A percentile compares a stretch with the other conserved stretches of the same genome.
Conservation (phyloP, 305 asterid species). For the Withania somnifera region DNA sequence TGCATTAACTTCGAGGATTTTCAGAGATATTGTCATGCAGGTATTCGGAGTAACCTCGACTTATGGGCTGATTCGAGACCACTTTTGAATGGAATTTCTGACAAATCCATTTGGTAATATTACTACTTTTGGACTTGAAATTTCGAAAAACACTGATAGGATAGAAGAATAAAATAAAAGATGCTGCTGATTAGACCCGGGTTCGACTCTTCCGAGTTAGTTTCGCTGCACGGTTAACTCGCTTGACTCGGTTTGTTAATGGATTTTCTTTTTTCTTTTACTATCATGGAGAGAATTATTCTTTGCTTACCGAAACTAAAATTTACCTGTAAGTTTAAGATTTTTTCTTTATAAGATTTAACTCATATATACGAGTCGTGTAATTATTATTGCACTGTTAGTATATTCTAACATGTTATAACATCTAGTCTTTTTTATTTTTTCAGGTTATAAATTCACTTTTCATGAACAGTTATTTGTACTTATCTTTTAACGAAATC, state of each 20-base stretch:
- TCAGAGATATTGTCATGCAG: conserved; percentile 31
- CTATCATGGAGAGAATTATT: neutral
- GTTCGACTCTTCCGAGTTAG: conserved; percentile 20
- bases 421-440: neutral
- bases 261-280: neutral
- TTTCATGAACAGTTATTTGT: neutral
- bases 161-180: neutral
- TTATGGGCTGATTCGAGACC: conserved; percentile 64
- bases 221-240: neutral
- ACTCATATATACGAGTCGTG: neutral
- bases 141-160: neutral
- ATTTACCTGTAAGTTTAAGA: neutral
- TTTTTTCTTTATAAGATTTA: neutral
- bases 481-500: neutral
- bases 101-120: conserved; percentile 29
- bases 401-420: neutral
- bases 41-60: conserved; percentile 37
- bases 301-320: neutral
- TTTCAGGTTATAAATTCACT: neutral
- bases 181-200: conserved; percentile 12
- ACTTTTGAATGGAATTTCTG: conserved; percentile 46
- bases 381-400: neutral
- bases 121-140: neutral
- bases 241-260: neutral
- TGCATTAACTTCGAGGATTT: conserved; percentile 39